These are phyloP conservation scores for Boletus reticulatus DNA, from an alignment of 768 basidiomycete species.

Conservation along the genomic window DNA sequence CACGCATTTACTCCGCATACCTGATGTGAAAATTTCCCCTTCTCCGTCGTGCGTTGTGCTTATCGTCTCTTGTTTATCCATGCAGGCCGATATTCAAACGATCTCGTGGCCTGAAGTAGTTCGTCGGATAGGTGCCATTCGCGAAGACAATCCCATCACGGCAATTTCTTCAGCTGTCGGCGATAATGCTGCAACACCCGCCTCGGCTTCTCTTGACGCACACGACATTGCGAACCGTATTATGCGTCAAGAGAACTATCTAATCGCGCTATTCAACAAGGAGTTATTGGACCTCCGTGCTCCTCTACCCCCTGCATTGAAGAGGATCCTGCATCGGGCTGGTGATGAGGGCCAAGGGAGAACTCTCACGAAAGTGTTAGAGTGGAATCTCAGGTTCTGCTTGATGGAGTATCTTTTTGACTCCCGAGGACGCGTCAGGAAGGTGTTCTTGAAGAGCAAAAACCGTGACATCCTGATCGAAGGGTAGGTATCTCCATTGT, in stretches of 20 bases:
- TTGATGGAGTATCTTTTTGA: constrained; percentile 96
- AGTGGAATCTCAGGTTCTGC: constrained; percentile 97
- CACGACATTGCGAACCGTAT: constrained; percentile 98
- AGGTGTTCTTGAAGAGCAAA: constrained; percentile 86
- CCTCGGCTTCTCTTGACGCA: constrained; percentile 88
- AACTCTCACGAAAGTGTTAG: constrained; percentile 83
- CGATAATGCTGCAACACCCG: constrained; percentile 53
- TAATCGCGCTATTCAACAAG: constrained; percentile 97
- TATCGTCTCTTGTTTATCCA: constrained; percentile 5
- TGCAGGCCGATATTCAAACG: constrained; percentile 95
- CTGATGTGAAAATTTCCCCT: constrained; percentile 63
- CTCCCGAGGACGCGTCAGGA: constrained; percentile 81
- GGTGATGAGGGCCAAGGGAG: constrained; percentile 61
- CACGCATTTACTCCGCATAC: constrained; percentile 88
- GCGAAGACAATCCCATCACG: constrained; percentile 91
- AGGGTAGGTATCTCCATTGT: constrained; percentile 52
- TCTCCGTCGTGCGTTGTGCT: constrained; percentile 1
- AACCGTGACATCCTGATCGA: constrained; percentile 77
- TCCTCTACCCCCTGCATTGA: constrained; percentile 64
- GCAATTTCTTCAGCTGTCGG: constrained; percentile 68
- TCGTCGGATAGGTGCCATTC: constrained; percentile 81
- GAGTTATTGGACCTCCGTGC: constrained; percentile 87
- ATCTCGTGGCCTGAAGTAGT: constrained; percentile 97
- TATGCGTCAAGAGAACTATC: constrained; percentile 96
- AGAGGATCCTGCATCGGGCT: constrained; percentile 48